Evolutionary conservation across 2,329 filamentous ascomycete genomes (phyloP).

Genomic region (Purpureocillium lavendulum): DNA sequence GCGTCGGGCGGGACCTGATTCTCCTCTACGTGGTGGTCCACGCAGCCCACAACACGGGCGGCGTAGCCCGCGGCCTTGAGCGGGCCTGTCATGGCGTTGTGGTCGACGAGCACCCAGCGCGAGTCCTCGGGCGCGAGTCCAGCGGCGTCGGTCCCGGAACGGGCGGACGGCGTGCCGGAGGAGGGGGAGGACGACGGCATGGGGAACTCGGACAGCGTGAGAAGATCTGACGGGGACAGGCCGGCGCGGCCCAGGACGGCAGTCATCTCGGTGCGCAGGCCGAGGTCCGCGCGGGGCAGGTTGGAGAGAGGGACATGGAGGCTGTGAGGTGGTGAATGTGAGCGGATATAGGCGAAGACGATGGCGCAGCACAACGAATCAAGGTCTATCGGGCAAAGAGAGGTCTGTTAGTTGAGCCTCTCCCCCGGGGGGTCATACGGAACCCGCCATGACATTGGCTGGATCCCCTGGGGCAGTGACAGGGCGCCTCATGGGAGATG

Average conservation of each 20-base stretch:
- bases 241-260: conserved; percentile 55
- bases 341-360: conserved; percentile 66
- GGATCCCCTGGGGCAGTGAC: too few relatives aligned
- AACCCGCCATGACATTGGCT: too few relatives aligned
- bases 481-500: neutral
- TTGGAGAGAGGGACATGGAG: conserved; percentile 69
- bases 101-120: conserved; percentile 69
- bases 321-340: conserved; percentile 41
- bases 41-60: conserved; percentile 49
- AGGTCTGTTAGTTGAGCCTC: too few relatives aligned
- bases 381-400: conserved; percentile 45
- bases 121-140: conserved; percentile 40
- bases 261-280: conserved; percentile 63
- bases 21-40: conserved; percentile 79
- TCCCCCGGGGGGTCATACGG: too few relatives aligned
- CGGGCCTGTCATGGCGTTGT: conserved; percentile 62
- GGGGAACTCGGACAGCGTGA: conserved; percentile 44
- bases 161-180: neutral
- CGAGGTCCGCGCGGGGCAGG: conserved; percentile 58
- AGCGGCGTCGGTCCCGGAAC: neutral
- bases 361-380: conserved; percentile 72
- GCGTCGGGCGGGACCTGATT: conserved; percentile 35
- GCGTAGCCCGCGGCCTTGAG: conserved; percentile 43
- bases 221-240: conserved; percentile 50
- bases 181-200: conserved; percentile 31